Evolutionary conservation across 148 eudicot species (phyloP).

Genomic region (Camellia granthamiana): DNA sequence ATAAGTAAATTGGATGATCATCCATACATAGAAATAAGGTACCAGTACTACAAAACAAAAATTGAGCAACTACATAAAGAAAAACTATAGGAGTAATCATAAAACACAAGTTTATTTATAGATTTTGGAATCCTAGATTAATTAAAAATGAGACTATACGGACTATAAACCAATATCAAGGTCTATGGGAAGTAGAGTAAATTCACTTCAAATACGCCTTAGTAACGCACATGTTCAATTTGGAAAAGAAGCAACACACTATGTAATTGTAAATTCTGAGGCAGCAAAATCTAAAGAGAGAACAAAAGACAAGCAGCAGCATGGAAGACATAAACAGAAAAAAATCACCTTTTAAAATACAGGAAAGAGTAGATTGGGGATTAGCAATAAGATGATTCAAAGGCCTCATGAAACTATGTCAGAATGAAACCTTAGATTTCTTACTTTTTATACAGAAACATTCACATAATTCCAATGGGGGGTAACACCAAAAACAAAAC

Average conservation of each 20-base stretch:
- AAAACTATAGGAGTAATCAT: not conserved
- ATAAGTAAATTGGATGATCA: not conserved
- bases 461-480: not conserved
- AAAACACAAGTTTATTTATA: not conserved
- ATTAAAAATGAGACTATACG: not conserved
- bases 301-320: no score
- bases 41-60: not conserved
- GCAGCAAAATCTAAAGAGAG: no score
- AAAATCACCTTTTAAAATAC: not conserved
- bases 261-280: not conserved
- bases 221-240: not conserved
- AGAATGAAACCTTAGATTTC: not conserved
- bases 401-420: not conserved
- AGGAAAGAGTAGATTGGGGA: not conserved
- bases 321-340: not conserved
- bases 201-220: not conserved
- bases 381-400: not conserved
- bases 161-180: not conserved
- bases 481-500: not conserved
- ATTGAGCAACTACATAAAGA: not conserved
- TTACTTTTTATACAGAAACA: not conserved
- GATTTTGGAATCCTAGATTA: slow-evolving; percentile 4
- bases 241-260: not conserved
- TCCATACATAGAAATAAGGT: not conserved
- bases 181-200: not conserved